phyloP scores from a whole-genome alignment of 192 early-diverging fungal genomes.

The Mortierella alpina region DNA sequence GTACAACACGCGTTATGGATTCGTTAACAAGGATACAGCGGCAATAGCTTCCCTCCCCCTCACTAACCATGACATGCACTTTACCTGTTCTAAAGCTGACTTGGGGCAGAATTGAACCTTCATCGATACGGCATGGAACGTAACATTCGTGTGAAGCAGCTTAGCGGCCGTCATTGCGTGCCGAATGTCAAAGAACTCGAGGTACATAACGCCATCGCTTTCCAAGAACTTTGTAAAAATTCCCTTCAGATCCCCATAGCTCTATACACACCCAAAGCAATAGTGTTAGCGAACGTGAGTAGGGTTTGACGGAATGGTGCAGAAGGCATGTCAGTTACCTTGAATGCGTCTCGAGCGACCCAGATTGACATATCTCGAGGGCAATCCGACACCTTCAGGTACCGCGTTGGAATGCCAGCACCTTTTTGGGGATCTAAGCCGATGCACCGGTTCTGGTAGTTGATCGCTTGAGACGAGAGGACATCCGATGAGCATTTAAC shows the following conservation, averaged over 20 bases:
- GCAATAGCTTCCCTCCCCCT: background rate
- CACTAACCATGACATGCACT: background rate
- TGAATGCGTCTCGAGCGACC: conserved; percentile 33
- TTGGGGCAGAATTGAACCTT: conserved; percentile 45
- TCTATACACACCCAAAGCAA: conserved; percentile 4
- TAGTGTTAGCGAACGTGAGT: background rate
- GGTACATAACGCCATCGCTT: conserved; percentile 44
- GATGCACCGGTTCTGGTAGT: background rate
- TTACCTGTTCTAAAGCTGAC: conserved; percentile 11
- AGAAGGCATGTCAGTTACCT: background rate
- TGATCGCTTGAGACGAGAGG: background rate
- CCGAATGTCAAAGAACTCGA: conserved; percentile 61
- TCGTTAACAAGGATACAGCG: background rate
- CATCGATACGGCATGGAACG: conserved; percentile 10
- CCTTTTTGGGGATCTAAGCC: background rate
- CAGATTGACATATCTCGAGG: conserved; percentile 29
- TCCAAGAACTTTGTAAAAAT: conserved; percentile 44
- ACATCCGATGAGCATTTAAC: background rate
- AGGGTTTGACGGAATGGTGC: background rate
- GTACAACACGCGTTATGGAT: background rate
- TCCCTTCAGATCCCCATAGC: conserved; percentile 55
- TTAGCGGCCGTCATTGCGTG: conserved; percentile 48
- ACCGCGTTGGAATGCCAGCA: conserved; percentile 15
- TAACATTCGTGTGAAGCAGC: conserved; percentile 8
- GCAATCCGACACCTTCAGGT: conserved; percentile 22